These are phyloP conservation scores for Vitis labrusca DNA, from an alignment of 164 flowering plant genomes.

Conservation along the genomic window DNA sequence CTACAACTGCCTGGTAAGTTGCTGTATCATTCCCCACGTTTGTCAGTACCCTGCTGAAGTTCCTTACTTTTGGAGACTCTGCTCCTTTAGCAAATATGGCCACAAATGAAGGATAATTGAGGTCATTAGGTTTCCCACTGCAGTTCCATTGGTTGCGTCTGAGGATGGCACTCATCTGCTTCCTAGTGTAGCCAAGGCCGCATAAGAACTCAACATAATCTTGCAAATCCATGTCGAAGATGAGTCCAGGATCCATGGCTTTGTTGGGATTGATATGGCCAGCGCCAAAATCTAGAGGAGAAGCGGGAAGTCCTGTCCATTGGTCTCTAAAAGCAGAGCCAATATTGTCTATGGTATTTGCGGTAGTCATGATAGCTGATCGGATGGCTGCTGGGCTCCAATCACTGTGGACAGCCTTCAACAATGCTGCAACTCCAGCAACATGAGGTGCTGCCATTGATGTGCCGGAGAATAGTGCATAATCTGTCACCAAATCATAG, in stretches of 20 bases:
- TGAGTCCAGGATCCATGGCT: conserved; percentile 26
- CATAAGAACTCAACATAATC: conserved; percentile 21
- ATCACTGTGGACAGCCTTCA: conserved; percentile 28
- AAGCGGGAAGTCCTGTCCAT: conserved; percentile 8
- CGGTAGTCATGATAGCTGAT: conserved; percentile 44
- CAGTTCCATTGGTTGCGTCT: conserved; percentile 23
- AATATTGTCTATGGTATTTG: conserved; percentile 16
- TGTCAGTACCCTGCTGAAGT: conserved; percentile 27
- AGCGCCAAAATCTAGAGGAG: conserved; percentile 18
- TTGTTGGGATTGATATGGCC: conserved; percentile 21
- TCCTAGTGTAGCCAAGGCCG: conserved; percentile 17
- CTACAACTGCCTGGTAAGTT: conserved; percentile 16
- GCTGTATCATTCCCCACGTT: conserved; percentile 21
- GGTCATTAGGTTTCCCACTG: conserved; percentile 7
- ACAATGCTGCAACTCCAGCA: conserved; percentile 35
- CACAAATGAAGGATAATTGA: conserved; percentile 38
- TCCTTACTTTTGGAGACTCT: conserved; percentile 5
- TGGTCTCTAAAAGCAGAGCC: conserved; percentile 9
- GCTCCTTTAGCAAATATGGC: conserved; percentile 14
- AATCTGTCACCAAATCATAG: conserved; percentile 22
- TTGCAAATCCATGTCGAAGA: conserved; percentile 12
- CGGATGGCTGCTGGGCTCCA: conserved; percentile 45
- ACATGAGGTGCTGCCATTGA: conserved; percentile 39
- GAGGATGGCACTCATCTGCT: conserved; percentile 21
- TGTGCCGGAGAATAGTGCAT: conserved; percentile 27